Evolutionary conservation across 2,329 filamentous ascomycete genomes (phyloP).

Genomic region (Alternaria sp.): DNA sequence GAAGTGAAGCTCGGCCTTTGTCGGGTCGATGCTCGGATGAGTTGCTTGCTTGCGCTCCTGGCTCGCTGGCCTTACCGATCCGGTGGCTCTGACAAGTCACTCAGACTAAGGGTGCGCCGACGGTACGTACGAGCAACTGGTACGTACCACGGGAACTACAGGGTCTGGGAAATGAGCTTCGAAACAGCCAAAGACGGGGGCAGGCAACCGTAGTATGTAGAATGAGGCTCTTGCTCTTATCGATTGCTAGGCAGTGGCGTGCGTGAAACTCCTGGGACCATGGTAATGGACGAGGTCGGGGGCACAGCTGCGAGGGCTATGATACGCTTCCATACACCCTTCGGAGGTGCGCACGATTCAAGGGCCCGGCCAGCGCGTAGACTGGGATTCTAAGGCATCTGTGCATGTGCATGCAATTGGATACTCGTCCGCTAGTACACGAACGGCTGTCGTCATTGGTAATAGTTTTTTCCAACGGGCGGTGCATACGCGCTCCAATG

Average conservation of each 20-base stretch:
- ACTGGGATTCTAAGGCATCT: constrained; percentile 23
- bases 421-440: constrained; percentile 24
- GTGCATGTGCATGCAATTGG: constrained; percentile 29
- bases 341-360: constrained; percentile 24
- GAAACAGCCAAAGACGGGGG: neutral
- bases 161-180: neutral
- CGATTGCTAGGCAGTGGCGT: constrained; percentile 27
- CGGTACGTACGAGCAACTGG: constrained; percentile 12
- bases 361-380: constrained; percentile 25
- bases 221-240: constrained; percentile 29
- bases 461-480: constrained; percentile 17
- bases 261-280: constrained; percentile 23
- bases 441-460: constrained; percentile 27
- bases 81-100: constrained; percentile 21
- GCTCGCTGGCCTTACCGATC: constrained; percentile 18
- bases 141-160: constrained; percentile 10
- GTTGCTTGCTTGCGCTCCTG: constrained; percentile 22
- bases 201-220: constrained; percentile 3
- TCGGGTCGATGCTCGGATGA: constrained; percentile 32
- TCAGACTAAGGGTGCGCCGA: constrained; percentile 11
- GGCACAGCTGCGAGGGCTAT: neutral
- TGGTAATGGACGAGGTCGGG: constrained; percentile 1
- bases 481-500: constrained; percentile 24
- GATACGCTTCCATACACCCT: constrained; percentile 3
- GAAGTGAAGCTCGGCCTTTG: constrained; percentile 26